These are phyloP conservation scores for Polymyxa betae DNA, from an alignment of 208 protist genomes.

Conservation along the genomic window DNA sequence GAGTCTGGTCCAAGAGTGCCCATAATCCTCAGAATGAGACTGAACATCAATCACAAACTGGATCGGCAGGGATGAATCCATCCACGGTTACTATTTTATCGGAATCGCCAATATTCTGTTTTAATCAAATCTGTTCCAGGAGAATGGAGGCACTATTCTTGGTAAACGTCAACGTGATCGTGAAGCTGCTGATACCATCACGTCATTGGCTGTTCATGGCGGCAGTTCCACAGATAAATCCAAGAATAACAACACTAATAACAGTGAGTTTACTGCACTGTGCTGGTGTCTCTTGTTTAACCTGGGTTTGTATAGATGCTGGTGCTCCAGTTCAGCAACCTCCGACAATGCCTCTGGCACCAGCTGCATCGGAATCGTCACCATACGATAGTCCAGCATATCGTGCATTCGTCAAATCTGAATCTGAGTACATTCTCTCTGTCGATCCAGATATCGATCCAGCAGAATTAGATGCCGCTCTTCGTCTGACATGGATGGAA, in stretches of 20 bases:
- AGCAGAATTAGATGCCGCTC: not conserved
- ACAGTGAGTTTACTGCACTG: too few species aligned
- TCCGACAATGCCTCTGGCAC: not conserved
- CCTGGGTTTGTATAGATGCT: too few species aligned
- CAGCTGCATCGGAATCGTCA: not conserved
- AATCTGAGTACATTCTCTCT: not conserved
- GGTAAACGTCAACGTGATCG: not conserved
- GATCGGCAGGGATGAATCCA: not conserved
- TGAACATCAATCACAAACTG: not conserved
- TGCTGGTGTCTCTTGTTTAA: too few species aligned
- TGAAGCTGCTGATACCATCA: not conserved
- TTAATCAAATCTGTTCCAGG: not conserved
- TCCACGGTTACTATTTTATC: too few species aligned
- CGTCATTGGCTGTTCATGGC: constrained; percentile 5
- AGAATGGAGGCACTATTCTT: not conserved
- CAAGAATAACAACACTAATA: too few species aligned
- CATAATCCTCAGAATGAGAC: not conserved
- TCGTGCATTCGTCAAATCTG: not conserved
- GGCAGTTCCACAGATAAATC: too few species aligned
- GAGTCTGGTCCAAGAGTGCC: not conserved
- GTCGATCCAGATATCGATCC: not conserved
- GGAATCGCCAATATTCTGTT: too few species aligned
- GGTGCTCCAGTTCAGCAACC: not conserved
- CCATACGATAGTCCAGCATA: not conserved
- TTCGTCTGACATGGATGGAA: constrained; percentile 7